Percentiles rank a stretch among this genome's conserved stretches.
Evolutionary conservation across 768 basidiomycete species (phyloP).

Genomic region (Bullera alba): DNA sequence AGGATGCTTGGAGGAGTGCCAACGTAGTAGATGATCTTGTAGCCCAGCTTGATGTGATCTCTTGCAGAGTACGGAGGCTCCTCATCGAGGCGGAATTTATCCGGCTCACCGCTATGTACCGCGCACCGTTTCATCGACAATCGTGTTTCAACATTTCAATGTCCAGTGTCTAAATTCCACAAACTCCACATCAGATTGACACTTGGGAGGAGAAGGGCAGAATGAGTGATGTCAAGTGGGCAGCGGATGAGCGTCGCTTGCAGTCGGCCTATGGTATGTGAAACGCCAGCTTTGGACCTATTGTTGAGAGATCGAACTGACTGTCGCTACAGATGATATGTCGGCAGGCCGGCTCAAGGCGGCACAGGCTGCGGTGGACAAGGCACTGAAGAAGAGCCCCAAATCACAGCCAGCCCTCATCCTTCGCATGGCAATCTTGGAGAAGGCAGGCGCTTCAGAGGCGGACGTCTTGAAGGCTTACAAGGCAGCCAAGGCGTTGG

Average conservation of each 20-base stretch:
- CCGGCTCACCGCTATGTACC: too few species aligned
- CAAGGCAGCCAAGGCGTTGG: conserved; percentile 13
- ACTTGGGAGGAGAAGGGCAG: too few species aligned
- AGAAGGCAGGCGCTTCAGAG: conserved; percentile 4
- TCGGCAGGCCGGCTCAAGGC: conserved; percentile 8
- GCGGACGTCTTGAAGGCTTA: conserved; percentile 12
- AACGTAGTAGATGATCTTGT: background rate
- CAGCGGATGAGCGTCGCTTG: conserved; percentile 31
- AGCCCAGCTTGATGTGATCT: background rate
- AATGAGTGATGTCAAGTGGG: conserved; percentile 14
- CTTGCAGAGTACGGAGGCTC: too few species aligned
- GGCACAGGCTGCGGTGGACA: conserved; percentile 16
- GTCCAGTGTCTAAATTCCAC: too few species aligned
- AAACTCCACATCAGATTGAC: too few species aligned
- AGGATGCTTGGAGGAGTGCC: conserved; percentile 12
- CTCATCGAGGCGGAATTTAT: too few species aligned
- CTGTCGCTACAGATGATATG: conserved; percentile 39
- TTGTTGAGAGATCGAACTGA: too few species aligned
- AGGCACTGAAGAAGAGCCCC: conserved; percentile 32
- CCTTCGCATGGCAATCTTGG: conserved; percentile 19
- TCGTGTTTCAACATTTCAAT: too few species aligned
- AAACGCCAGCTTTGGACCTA: too few species aligned
- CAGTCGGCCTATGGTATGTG: conserved; percentile 31
- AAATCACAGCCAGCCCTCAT: conserved; percentile 33
- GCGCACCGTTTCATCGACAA: too few species aligned